Conservation (phyloP, 1,284 basidiomycete genomes). For the Cryptococcus sp. region DNA sequence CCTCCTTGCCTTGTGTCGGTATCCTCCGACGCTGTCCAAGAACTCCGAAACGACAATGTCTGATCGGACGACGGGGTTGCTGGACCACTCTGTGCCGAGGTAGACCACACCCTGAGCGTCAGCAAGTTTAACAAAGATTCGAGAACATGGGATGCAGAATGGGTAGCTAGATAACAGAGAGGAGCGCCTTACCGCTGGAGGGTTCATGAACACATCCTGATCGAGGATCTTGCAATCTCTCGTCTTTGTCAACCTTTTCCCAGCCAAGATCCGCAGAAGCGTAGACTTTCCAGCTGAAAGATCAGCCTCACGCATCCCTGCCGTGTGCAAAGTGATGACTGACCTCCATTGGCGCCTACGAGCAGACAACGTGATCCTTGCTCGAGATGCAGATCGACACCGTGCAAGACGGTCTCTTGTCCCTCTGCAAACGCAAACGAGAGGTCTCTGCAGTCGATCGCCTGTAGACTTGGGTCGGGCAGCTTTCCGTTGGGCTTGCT, state of each 20-base stretch:
- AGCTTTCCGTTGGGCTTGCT: background rate
- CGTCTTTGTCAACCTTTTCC: slow-evolving; percentile 71
- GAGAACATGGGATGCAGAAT: slow-evolving; percentile 52
- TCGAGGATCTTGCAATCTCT: slow-evolving; percentile 69
- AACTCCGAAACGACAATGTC: slow-evolving; percentile 87
- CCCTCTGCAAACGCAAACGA: slow-evolving; percentile 57
- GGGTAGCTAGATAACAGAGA: background rate
- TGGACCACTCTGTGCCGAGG: slow-evolving; percentile 89
- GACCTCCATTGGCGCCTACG: slow-evolving; percentile 86
- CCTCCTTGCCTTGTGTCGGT: slow-evolving; percentile 81
- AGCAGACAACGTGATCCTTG: slow-evolving; percentile 73
- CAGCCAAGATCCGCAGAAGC: slow-evolving; percentile 86
- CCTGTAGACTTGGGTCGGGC: slow-evolving; percentile 14
- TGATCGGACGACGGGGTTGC: slow-evolving; percentile 91
- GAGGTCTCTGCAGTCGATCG: slow-evolving; percentile 57
- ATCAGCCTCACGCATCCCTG: slow-evolving; percentile 1
- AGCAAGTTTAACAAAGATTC: background rate
- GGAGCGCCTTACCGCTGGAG: slow-evolving; percentile 45
- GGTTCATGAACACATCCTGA: slow-evolving; percentile 71
- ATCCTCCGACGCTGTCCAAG: slow-evolving; percentile 91
- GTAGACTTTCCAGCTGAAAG: slow-evolving; percentile 85
- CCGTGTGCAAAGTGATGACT: slow-evolving; percentile 17
- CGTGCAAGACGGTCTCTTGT: slow-evolving; percentile 52
- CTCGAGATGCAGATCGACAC: slow-evolving; percentile 62
- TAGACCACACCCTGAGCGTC: slow-evolving; percentile 65